Evolutionary conservation across 1,284 basidiomycete genomes (phyloP), one percentile per base, ranked within the genome.

Genomic region (Heimioporus retisporus): DNA sequence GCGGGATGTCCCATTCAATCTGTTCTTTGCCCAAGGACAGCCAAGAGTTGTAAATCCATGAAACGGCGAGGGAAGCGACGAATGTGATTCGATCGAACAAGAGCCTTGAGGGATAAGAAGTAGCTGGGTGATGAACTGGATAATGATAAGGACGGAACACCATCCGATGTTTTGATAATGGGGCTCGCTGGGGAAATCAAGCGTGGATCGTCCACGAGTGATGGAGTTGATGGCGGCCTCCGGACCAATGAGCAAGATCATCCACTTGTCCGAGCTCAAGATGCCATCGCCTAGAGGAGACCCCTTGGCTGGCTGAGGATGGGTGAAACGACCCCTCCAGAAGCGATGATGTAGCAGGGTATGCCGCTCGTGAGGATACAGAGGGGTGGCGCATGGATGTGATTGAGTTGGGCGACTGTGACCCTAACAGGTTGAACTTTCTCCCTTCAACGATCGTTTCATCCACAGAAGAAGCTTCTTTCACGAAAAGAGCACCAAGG

Each of bases 1-100:
- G 21, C 7, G 81, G 19, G 23, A 81, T 69, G 19, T 73, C 59
- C 11, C 66, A 65, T 53, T 78, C 77, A 16, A 79, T 71, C 59
- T 67, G 68, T 13, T 73, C 77, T 63, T 72, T 75, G 65, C 77
- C 70, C 42, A 76, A 75, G 11, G 70, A 76, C 5, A 78, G 48
- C 67, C 66, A 77, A 2, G 65, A 59, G 56, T 77, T 77, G 54
- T 76, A 76, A 13, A 56, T 51, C 74, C 76, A 78, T 3, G 76
- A 78, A 46, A 71, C 67, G 1, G 62, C 73, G 6, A 77, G 65
- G 2, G 76, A 75, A 2, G 60, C 11, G 14, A 77, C 61, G 28
- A 77, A 77, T 71, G 78, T 74, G 48, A 75, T 68, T 54, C 77
- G 75, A 10, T 75, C 76, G 18, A 77, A 76, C 19, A 77, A 68